Evolutionary conservation across 495 filamentous ascomycete genomes (phyloP).

Genomic region (Cladorrhinum samala): DNA sequence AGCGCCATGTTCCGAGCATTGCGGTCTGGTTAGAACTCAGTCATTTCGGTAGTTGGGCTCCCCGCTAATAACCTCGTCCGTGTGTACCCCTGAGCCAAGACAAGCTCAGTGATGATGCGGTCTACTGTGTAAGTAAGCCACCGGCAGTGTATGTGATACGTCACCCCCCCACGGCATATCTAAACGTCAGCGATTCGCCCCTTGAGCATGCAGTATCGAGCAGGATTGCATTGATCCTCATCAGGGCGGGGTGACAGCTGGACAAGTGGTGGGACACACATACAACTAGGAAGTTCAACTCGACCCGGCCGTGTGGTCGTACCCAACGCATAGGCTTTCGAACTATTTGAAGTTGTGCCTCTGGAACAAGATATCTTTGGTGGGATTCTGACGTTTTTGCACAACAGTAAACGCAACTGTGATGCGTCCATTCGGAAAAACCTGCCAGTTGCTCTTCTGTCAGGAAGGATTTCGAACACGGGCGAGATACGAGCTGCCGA

Average conservation of each 20-base stretch:
- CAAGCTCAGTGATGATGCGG: not conserved
- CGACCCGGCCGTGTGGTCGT: too few relatives aligned
- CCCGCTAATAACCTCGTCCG: too few relatives aligned
- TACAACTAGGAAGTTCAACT: too few relatives aligned
- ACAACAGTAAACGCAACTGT: not conserved
- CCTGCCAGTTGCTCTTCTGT: not conserved
- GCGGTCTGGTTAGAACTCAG: not conserved
- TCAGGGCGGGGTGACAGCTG: too few relatives aligned
- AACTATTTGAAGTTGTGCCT: too few relatives aligned
- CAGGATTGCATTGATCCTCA: too few relatives aligned
- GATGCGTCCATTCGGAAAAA: constrained; percentile 5
- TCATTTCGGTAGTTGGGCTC: too few relatives aligned
- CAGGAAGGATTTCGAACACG: not conserved
- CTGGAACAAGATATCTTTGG: too few relatives aligned
- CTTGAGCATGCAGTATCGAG: too few relatives aligned
- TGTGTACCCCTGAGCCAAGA: not conserved
- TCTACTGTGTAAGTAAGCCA: not conserved
- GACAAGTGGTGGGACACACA: too few relatives aligned
- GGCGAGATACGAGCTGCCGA: constrained; percentile 22
- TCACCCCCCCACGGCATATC: not conserved
- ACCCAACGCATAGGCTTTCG: too few relatives aligned
- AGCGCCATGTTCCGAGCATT: not conserved
- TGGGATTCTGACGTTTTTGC: too few relatives aligned
- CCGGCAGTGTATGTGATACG: not conserved
- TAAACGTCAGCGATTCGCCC: not conserved